These are phyloP conservation scores for Botryotinia convoluta DNA, from an alignment of 2,329 filamentous ascomycete species.

Conservation along the genomic window DNA sequence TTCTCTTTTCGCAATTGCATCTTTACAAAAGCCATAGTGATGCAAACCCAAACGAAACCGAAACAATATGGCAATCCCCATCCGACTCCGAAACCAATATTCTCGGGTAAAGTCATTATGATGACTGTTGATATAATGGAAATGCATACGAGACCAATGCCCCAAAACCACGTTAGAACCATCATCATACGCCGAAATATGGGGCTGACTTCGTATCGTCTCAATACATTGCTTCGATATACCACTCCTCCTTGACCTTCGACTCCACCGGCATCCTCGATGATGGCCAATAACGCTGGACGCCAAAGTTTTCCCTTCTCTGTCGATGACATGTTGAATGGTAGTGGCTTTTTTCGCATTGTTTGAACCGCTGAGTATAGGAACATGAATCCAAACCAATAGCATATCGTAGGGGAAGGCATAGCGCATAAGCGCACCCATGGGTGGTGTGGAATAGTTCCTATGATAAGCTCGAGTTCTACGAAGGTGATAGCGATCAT, in stretches of 20 bases:
- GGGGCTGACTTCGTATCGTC: constrained; percentile 32
- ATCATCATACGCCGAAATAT: constrained; percentile 32
- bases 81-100: constrained; percentile 34
- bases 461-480: constrained; percentile 33
- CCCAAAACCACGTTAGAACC: constrained; percentile 37
- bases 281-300: constrained; percentile 30
- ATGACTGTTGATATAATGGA: constrained; percentile 31
- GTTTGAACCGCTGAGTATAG: constrained; percentile 28
- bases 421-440: constrained; percentile 33
- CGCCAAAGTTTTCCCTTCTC: constrained; percentile 30
- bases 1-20: constrained; percentile 28
- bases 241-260: constrained; percentile 32
- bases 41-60: constrained; percentile 22
- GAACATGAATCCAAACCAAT: constrained; percentile 31
- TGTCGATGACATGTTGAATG: constrained; percentile 36
- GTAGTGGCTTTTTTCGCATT: constrained; percentile 24
- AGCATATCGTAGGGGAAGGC: constrained; percentile 34
- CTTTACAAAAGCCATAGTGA: constrained; percentile 28
- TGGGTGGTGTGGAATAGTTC: constrained; percentile 29
- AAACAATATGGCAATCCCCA: constrained; percentile 34
- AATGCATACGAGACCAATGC: constrained; percentile 28
- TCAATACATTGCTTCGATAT: constrained; percentile 30
- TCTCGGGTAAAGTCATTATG: constrained; percentile 29
- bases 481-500: constrained; percentile 30
- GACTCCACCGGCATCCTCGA: constrained; percentile 33